These are phyloP conservation scores for Yamadazyma membranifaciens DNA, from an alignment of 1,139 yeast genomes.

Conservation along the genomic window DNA sequence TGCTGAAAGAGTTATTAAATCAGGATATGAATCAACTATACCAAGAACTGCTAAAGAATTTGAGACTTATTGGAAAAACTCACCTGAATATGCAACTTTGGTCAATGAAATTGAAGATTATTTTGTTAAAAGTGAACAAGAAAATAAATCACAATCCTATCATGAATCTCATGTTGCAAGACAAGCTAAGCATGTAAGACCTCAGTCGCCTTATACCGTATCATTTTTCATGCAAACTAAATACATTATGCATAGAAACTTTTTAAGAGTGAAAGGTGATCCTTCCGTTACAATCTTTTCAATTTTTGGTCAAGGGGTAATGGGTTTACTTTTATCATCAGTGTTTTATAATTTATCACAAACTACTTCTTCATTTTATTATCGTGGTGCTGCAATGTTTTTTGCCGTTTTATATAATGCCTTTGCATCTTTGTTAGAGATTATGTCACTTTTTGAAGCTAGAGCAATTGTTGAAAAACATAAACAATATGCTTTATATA, in stretches of 20 bases:
- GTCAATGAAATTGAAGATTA: conserved; percentile 32
- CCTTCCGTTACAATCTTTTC: conserved; percentile 61
- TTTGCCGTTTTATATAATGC: conserved; percentile 79
- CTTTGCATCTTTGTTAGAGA: conserved; percentile 70
- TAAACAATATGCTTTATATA: conserved; percentile 65
- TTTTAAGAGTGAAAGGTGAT: conserved; percentile 64
- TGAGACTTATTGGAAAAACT: conserved; percentile 61
- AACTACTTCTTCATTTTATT: conserved; percentile 51
- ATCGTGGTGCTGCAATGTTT: conserved; percentile 70
- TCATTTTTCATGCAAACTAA: conserved; percentile 64
- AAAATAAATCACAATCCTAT: conserved; percentile 21
- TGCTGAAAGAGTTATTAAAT: conserved; percentile 38
- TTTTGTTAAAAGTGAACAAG: conserved; percentile 18
- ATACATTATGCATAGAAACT: conserved; percentile 59
- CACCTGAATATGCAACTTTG: conserved; percentile 46
- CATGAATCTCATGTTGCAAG: conserved; percentile 55
- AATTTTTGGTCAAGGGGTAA: conserved; percentile 61
- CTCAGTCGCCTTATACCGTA: conserved; percentile 62
- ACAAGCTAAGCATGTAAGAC: conserved; percentile 54
- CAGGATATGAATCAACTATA: conserved; percentile 55
- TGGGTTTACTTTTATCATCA: conserved; percentile 73
- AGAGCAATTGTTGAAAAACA: conserved; percentile 81
- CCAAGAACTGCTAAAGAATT: conserved; percentile 73
- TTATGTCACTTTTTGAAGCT: conserved; percentile 66
- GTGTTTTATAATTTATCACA: conserved; percentile 62